Conservation (phyloP, 352 stramenopile species). For the Peronospora farinosa region DNA sequence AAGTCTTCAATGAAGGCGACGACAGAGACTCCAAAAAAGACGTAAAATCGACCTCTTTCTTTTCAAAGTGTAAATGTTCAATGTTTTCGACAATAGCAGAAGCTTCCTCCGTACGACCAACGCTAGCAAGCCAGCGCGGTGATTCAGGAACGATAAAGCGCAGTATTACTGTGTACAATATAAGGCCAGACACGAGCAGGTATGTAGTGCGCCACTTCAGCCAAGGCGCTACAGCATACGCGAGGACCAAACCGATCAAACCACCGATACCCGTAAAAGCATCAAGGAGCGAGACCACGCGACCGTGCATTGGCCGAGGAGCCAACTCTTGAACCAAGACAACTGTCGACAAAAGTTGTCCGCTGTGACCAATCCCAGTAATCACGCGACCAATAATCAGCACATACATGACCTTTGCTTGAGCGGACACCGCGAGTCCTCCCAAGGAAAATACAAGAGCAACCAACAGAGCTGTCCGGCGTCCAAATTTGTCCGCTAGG, state of each 20-base stretch:
- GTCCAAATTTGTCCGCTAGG: constrained; percentile 31
- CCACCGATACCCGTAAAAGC: constrained; percentile 35
- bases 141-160: constrained; percentile 33
- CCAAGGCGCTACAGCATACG: constrained; percentile 21
- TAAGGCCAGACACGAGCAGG: constrained; percentile 15
- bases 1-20: constrained; percentile 1
- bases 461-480: constrained; percentile 22
- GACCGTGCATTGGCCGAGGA: constrained; percentile 24
- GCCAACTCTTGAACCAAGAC: constrained; percentile 35
- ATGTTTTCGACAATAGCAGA: constrained; percentile 17
- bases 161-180: constrained; percentile 23
- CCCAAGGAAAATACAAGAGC: constrained; percentile 30
- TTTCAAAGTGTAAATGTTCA: constrained; percentile 8
- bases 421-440: constrained; percentile 24
- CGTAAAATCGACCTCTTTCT: constrained; percentile 2
- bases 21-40: constrained; percentile 7
- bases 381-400: constrained; percentile 31
- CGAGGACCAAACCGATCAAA: constrained; percentile 30
- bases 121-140: constrained; percentile 36
- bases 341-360: constrained; percentile 29
- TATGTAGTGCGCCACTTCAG: constrained; percentile 37
- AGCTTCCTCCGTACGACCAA: constrained; percentile 28
- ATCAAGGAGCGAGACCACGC: constrained; percentile 32
- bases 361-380: constrained; percentile 32
- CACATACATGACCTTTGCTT: constrained; percentile 16